Conservation (phyloP, 2,329 filamentous ascomycete species). For the Colletotrichum filicis region DNA sequence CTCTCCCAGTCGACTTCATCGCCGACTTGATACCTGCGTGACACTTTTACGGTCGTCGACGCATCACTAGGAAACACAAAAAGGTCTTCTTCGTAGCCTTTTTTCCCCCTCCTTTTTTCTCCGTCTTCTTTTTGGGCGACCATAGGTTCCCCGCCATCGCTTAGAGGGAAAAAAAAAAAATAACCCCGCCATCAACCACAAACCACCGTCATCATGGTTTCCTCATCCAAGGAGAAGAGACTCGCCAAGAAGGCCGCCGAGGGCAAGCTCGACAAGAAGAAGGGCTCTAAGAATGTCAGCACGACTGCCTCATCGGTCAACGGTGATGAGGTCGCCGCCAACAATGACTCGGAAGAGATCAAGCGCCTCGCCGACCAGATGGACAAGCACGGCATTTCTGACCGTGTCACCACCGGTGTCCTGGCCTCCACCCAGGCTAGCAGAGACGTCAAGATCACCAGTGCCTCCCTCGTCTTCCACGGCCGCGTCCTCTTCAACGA, state of each 20-base stretch:
- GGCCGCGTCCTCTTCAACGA: slow-evolving; percentile 96
- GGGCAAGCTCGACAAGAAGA: slow-evolving; percentile 76
- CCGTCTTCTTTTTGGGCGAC: slow-evolving; percentile 20
- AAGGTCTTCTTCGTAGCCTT: neutral
- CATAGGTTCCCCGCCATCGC: slow-evolving; percentile 34
- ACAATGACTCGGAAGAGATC: slow-evolving; percentile 81
- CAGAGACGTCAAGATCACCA: slow-evolving; percentile 97
- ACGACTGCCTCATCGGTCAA: slow-evolving; percentile 71
- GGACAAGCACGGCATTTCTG: slow-evolving; percentile 95
- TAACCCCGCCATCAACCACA: slow-evolving; percentile 33
- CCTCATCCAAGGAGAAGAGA: slow-evolving; percentile 78
- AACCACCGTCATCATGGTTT: slow-evolving; percentile 61
- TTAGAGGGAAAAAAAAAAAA: slow-evolving; percentile 5
- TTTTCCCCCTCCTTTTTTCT: slow-evolving; percentile 2
- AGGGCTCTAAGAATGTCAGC: slow-evolving; percentile 66
- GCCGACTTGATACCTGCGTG: slow-evolving; percentile 31
- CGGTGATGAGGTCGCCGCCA: slow-evolving; percentile 79
- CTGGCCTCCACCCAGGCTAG: slow-evolving; percentile 85
- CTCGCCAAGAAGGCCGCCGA: slow-evolving; percentile 77
- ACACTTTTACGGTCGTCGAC: slow-evolving; percentile 21
- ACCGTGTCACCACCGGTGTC: slow-evolving; percentile 98
- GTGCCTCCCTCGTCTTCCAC: slow-evolving; percentile 94
- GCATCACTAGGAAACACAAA: neutral
- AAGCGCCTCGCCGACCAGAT: slow-evolving; percentile 91
- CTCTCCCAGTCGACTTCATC: slow-evolving; percentile 29